Evolutionary conservation across 306 rosid genomes (phyloP).

Genomic region (Calophaca sinica): DNA sequence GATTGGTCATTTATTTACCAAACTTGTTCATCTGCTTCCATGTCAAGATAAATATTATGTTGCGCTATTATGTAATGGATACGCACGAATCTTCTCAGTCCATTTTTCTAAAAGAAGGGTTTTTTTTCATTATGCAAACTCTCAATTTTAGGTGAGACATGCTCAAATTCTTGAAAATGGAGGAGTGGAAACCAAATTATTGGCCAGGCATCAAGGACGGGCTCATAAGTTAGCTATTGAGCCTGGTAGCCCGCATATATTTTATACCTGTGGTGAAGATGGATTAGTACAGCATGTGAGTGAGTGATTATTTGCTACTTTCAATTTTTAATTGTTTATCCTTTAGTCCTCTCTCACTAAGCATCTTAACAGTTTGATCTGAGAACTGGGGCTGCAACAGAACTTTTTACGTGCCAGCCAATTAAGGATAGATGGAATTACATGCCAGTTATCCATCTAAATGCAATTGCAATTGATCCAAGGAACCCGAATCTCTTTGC

Average conservation of each 20-base stretch:
- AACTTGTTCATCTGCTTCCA: slow-evolving; percentile 11
- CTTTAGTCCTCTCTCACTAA: slow-evolving; percentile 22
- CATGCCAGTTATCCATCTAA: slow-evolving; percentile 62
- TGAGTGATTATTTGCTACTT: slow-evolving; percentile 41
- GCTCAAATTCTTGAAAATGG: slow-evolving; percentile 70
- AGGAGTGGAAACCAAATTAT: slow-evolving; percentile 58
- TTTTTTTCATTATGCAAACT: slow-evolving; percentile 34
- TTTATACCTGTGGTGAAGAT: slow-evolving; percentile 96
- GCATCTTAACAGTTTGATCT: slow-evolving; percentile 81
- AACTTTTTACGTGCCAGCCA: slow-evolving; percentile 82
- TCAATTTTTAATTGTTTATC: slow-evolving; percentile 13
- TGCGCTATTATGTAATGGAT: not conserved
- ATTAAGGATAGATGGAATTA: slow-evolving; percentile 56
- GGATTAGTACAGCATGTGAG: slow-evolving; percentile 94
- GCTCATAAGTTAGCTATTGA: slow-evolving; percentile 97
- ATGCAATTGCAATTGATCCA: slow-evolving; percentile 95
- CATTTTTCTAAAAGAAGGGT: slow-evolving; percentile 33
- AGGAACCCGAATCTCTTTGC: slow-evolving; percentile 92
- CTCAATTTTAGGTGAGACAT: slow-evolving; percentile 79
- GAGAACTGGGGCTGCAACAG: slow-evolving; percentile 69
- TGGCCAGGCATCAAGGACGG: slow-evolving; percentile 74
- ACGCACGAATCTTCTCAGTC: slow-evolving; percentile 3
- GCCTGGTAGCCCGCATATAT: slow-evolving; percentile 94
- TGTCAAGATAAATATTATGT: not conserved
- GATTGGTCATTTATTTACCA: not conserved